Evolutionary conservation across 1,284 basidiomycete species (phyloP).

Genomic region (Malassezia brasiliensis): DNA sequence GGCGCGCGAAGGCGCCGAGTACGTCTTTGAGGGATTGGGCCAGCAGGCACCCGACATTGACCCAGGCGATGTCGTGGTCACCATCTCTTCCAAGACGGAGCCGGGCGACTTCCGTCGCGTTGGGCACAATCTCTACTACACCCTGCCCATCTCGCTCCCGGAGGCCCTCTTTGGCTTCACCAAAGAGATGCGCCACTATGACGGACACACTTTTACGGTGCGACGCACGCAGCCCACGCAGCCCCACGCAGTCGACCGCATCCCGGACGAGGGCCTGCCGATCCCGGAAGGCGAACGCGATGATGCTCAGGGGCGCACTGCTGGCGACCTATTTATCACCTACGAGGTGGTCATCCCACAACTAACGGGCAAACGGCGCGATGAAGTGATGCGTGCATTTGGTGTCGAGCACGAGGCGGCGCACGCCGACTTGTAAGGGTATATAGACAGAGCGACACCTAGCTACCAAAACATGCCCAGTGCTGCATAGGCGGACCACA

Average conservation of each 20-base stretch:
- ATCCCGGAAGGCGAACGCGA: conserved; percentile 22
- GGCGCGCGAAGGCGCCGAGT: conserved; percentile 33
- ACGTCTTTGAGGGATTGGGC: conserved; percentile 36
- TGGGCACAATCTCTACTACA: conserved; percentile 37
- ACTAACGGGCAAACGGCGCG: neutral
- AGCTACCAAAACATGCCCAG: neutral
- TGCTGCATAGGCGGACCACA: too few relatives aligned
- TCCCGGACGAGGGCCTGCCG: conserved; percentile 41
- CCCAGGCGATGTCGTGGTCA: conserved; percentile 42
- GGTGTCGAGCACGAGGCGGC: neutral
- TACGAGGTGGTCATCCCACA: conserved; percentile 38
- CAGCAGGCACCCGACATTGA: conserved; percentile 42
- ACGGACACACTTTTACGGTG: conserved; percentile 32
- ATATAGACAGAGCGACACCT: neutral
- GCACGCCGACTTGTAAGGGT: conserved; percentile 7
- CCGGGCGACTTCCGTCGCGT: conserved; percentile 35
- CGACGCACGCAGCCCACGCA: conserved; percentile 34
- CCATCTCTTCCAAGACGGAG: conserved; percentile 22
- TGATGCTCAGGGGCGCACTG: conserved; percentile 20
- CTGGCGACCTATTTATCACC: conserved; percentile 41
- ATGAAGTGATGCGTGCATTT: neutral
- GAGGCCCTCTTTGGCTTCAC: conserved; percentile 45
- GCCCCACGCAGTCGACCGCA: conserved; percentile 29
- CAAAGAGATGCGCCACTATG: conserved; percentile 36
- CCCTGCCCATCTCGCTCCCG: conserved; percentile 30